A percentile compares a stretch with the other conserved stretches of the same genome.
These are phyloP conservation scores for Diplodia seriata DNA, from an alignment of 2,329 filamentous ascomycete species.

Conservation along the genomic window DNA sequence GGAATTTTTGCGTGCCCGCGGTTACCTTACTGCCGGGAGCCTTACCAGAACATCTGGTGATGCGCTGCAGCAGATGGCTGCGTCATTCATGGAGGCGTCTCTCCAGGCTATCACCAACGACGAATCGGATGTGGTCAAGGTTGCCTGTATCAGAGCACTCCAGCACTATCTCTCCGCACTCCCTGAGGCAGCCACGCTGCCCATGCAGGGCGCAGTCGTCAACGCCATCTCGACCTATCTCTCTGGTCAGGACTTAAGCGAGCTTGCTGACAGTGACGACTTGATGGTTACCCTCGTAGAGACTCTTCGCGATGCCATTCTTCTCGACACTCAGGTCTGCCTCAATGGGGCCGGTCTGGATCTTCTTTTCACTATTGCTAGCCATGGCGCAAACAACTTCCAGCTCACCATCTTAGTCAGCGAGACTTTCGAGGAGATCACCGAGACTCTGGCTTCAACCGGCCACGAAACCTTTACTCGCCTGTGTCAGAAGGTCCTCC, in stretches of 20 bases:
- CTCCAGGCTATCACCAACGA: conserved; percentile 79
- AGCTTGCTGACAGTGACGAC: conserved; percentile 88
- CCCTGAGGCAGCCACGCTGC: conserved; percentile 57
- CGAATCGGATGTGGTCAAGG: conserved; percentile 85
- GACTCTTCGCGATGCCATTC: conserved; percentile 81
- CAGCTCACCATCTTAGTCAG: conserved; percentile 86
- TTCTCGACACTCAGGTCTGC: conserved; percentile 76
- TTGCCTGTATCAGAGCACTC: conserved; percentile 86
- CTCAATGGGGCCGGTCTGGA: conserved; percentile 79
- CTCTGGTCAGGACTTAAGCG: conserved; percentile 77
- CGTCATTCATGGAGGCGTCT: conserved; percentile 72
- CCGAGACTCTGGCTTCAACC: conserved; percentile 69
- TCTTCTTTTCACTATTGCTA: conserved; percentile 85
- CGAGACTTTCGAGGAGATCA: conserved; percentile 91
- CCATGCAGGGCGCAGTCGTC: conserved; percentile 67
- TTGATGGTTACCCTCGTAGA: conserved; percentile 89
- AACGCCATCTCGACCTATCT: conserved; percentile 74
- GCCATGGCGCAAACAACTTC: conserved; percentile 87
- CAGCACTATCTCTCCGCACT: conserved; percentile 70
- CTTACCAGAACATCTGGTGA: conserved; percentile 73
- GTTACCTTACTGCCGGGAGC: conserved; percentile 83
- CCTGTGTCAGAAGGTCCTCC: conserved; percentile 84
- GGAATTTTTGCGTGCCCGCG: conserved; percentile 81
- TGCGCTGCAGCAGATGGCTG: conserved; percentile 61
- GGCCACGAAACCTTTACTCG: conserved; percentile 74